Evolutionary conservation across 2,329 filamentous ascomycete species (phyloP), one percentile per base, ranked within the genome.

Genomic region (Phialocephala subalpina): DNA sequence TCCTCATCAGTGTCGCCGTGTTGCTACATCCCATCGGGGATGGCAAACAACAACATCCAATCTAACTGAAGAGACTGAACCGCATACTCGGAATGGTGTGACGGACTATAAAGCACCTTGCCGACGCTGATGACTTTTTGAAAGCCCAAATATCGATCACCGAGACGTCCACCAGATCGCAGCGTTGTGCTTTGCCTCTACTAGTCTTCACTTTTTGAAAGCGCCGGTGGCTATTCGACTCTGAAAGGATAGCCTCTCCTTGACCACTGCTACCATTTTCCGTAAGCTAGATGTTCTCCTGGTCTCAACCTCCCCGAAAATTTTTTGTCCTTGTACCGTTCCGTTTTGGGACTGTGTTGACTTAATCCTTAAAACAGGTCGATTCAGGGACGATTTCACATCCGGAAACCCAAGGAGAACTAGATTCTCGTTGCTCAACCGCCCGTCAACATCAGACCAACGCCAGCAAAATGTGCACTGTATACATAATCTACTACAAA

Each of bases 51-150:
- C 67, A 67, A 70, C 67, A 61, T 60, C 69, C 69, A 73, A 69
- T 73, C 65, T 74, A 73, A 70, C 60, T 71, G 67, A 69, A 67
- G 64, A 69, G 65, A 60, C 66, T 62, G 71, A 72, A 73, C 74
- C 73, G 64, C 65, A 67, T 55, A 66, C 64, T 74, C 72, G 74
- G 74, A 70, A 75, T 75, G 69, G 72, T 73, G 70, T 70, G 69
- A 75, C 70, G 64, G 67, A 42, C 59, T 75, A 75, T 75, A 76
- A 75, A 75, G 70, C 67, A 72, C 68, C 67, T 62, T 71, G 63
- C 70, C 69, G 70, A 67, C 68, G 65, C 69, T 63, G 67, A 68
- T 72, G 64, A 67, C 53, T 68, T 53, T n/a, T 53, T 36, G 58
- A 53, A 53, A 36, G 36, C 40, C 55, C 49, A 35, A 62, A 45